Percentiles rank a stretch among this genome's conserved stretches.
Evolutionary conservation across 2,329 filamentous ascomycete genomes (phyloP).

Genomic region (Curvularia sp.): DNA sequence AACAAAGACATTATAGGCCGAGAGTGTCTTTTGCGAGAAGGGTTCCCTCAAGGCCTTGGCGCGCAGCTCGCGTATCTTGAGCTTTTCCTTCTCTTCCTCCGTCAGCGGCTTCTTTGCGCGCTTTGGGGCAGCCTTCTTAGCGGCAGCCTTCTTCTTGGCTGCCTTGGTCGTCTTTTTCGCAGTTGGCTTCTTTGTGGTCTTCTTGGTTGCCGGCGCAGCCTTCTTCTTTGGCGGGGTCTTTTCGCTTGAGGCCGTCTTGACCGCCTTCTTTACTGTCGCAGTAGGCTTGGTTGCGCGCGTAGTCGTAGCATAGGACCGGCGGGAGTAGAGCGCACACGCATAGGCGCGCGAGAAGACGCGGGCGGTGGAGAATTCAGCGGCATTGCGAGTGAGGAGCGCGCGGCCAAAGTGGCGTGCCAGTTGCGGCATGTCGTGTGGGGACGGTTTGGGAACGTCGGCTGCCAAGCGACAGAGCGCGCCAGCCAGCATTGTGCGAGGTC

Average conservation of each 20-base stretch:
- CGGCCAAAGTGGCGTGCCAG: constrained; percentile 42
- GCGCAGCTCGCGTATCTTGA: constrained; percentile 44
- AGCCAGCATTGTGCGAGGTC: constrained; percentile 43
- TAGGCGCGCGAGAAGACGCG: constrained; percentile 37
- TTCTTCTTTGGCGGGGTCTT: constrained; percentile 42
- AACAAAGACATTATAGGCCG: constrained; percentile 39
- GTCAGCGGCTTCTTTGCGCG: constrained; percentile 38
- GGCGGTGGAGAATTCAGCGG: constrained; percentile 23
- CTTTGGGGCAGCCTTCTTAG: constrained; percentile 19
- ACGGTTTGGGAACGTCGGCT: constrained; percentile 44
- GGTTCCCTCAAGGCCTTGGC: constrained; percentile 50
- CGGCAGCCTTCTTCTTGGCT: constrained; percentile 30
- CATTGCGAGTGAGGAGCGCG: constrained; percentile 34
- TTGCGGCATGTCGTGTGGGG: constrained; percentile 47
- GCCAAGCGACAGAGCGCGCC: constrained; percentile 48
- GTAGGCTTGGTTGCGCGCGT: constrained; percentile 43
- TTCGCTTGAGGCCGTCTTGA: constrained; percentile 33
- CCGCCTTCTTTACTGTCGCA: constrained; percentile 40
- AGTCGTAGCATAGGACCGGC: constrained; percentile 48
- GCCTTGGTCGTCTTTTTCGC: constrained; percentile 24
- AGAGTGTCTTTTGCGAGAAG: not conserved
- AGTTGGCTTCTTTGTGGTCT: constrained; percentile 28
- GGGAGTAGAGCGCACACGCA: constrained; percentile 28
- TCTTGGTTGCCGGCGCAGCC: constrained; percentile 33
- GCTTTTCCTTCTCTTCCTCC: constrained; percentile 40